Base-by-base conservation (phyloP, 768 basidiomycete genomes). In the Russula earlei region DNA sequence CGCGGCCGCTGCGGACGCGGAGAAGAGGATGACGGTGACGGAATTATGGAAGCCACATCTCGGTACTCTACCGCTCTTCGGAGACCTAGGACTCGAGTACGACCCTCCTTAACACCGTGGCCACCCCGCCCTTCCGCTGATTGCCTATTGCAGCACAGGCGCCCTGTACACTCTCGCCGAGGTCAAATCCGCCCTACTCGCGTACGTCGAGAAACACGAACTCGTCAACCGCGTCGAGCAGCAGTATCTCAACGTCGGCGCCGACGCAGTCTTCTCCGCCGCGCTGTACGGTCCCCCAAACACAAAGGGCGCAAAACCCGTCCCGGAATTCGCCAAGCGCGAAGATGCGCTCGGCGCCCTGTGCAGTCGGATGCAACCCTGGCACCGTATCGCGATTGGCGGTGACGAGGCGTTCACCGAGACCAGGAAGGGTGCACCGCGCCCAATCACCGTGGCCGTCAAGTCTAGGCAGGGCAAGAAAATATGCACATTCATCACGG, bases 401-500 rank as follows among this genome's bases (percentile, higher is more conserved):
- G 81, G 80, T 1, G 75, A 74, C 40, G 83, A 85, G n/a, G 63
- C 71, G 0, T 67, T 84, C 1, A 65, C 74, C 53, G 87, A 82
- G 72, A 65, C 74, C 53, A 87, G 81, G 72, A 93, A 93, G 69
- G 93, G 93, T 20, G 67, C 74, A 9, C 66, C 91, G 46, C 79
- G 78, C 44, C 85, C 90, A 0, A 79, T 96, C 29, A 75, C 78
- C 15, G 77, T 95, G 8, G 71, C 75, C 2, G 75, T 79, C 46
- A 93, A 91, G 71, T 69, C 80, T 33, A 76, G 90, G n/a, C 85
- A 88, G 66, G 88, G 86, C 2, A 77, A 84, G 19, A 91, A 86
- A 68, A 81, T 82, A 4, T 81, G 77, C 46, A 95, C 91, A 1
- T 70, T 85, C 44, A 76, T 94, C 50, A 82, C 83, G 0, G 86